phyloP scores from a whole-genome alignment of 116 monocot species.

The Dioscorea cayenensis region DNA sequence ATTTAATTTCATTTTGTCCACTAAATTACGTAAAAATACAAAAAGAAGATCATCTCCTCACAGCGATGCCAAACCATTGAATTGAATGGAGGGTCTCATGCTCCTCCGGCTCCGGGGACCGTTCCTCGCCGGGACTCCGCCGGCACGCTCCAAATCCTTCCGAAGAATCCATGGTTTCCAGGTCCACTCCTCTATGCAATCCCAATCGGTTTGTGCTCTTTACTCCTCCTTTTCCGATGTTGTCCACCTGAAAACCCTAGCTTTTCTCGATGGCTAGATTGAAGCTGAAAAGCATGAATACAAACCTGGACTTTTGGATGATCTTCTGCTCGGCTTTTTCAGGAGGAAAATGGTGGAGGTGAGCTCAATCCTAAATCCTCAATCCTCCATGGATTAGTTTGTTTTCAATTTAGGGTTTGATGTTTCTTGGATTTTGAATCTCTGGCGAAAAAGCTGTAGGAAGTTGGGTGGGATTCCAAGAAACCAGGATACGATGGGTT shows the following conservation, averaged over 20 bases:
- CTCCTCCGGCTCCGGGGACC: too few relatives aligned
- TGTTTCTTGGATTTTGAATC: background rate
- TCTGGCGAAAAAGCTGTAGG: constrained; percentile 76
- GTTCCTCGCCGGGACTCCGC: constrained; percentile 8
- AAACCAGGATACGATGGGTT: constrained; percentile 83
- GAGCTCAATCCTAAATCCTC: constrained; percentile 9
- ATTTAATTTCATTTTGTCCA: too few relatives aligned
- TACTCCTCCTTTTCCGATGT: background rate
- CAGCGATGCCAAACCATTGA: too few relatives aligned
- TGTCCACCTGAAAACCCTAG: background rate
- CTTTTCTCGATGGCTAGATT: constrained; percentile 6
- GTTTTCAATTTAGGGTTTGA: background rate
- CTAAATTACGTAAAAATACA: too few relatives aligned
- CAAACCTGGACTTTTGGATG: constrained; percentile 41
- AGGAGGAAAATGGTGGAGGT: constrained; percentile 75
- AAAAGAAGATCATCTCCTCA: too few relatives aligned
- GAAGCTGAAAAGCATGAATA: constrained; percentile 29
- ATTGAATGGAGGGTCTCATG: too few relatives aligned
- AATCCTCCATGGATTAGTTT: background rate
- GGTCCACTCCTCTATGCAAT: constrained; percentile 14
- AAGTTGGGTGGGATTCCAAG: constrained; percentile 92
- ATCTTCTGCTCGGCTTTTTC: constrained; percentile 44
- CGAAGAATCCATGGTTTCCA: constrained; percentile 7
- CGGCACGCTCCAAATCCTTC: background rate
- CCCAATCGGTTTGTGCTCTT: constrained; percentile 12